phyloP scores from a whole-genome alignment of 2,329 filamentous ascomycete genomes.

The Botrytis pseudocinerea region DNA sequence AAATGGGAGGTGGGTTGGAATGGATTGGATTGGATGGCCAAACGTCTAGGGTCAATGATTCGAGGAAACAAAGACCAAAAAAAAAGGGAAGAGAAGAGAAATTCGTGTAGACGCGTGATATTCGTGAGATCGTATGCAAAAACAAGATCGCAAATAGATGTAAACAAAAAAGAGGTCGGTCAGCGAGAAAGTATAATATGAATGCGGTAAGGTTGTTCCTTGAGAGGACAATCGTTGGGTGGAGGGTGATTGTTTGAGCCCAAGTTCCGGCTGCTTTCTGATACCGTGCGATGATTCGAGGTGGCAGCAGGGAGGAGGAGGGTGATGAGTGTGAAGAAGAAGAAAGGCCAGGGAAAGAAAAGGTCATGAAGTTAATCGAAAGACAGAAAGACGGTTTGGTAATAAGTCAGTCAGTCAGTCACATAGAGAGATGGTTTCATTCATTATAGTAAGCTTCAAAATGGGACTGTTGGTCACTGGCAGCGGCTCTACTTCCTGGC shows the following conservation, averaged over 20 bases:
- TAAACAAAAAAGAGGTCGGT: slow-evolving; percentile 3
- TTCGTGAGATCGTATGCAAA: background rate
- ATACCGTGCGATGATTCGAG: background rate
- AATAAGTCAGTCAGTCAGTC: background rate
- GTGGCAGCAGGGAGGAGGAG: background rate
- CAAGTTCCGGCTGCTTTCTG: background rate
- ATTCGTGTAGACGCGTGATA: slow-evolving; percentile 13
- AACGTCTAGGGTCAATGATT: background rate
- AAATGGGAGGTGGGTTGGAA: too few species aligned
- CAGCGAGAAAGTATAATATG: slow-evolving; percentile 1
- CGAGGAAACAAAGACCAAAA: background rate
- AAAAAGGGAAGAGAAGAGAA: background rate
- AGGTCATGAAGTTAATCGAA: background rate
- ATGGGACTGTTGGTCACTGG: slow-evolving; percentile 15
- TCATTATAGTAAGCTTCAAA: background rate
- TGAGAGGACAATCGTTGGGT: background rate
- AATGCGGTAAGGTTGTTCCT: slow-evolving; percentile 1
- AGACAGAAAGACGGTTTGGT: background rate
- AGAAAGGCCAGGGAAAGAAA: background rate
- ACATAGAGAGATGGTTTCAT: background rate
- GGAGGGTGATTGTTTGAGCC: background rate
- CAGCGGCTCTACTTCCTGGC: slow-evolving; percentile 10
- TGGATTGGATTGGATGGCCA: background rate
- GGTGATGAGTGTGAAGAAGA: background rate
- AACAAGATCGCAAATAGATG: background rate